These are phyloP conservation scores for Ophiocordyceps camponoti-leonardi DNA, from an alignment of 2,329 filamentous ascomycete genomes.

Conservation along the genomic window DNA sequence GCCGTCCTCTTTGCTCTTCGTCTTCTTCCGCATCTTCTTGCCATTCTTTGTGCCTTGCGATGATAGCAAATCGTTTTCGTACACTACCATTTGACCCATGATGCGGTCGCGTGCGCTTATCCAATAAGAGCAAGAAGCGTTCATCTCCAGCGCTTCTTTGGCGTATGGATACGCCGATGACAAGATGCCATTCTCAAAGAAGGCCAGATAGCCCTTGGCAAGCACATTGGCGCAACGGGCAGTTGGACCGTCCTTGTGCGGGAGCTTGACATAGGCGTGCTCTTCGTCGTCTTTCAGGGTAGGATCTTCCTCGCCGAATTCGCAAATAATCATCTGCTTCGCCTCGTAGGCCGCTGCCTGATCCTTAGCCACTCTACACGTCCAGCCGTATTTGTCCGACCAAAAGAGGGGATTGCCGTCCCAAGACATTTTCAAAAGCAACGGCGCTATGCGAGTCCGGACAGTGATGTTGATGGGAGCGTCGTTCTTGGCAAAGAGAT, in stretches of 20 bases:
- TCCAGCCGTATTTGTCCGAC: slow-evolving; percentile 90
- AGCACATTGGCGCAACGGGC: slow-evolving; percentile 75
- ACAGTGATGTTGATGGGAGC: slow-evolving; percentile 63
- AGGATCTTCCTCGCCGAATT: slow-evolving; percentile 59
- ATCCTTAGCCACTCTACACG: slow-evolving; percentile 54
- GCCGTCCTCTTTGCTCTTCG: slow-evolving; percentile 17
- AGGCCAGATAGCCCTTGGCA: slow-evolving; percentile 76
- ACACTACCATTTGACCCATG: slow-evolving; percentile 88
- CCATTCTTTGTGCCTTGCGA: not conserved
- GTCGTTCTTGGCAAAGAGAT: slow-evolving; percentile 56
- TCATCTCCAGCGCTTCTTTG: slow-evolving; percentile 94
- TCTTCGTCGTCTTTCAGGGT: slow-evolving; percentile 46
- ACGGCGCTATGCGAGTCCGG: slow-evolving; percentile 69
- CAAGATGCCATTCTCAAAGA: slow-evolving; percentile 78
- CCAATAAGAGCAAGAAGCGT: slow-evolving; percentile 97
- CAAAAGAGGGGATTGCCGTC: slow-evolving; percentile 78
- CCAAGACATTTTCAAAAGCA: slow-evolving; percentile 75
- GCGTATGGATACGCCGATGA: slow-evolving; percentile 81
- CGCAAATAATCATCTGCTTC: slow-evolving; percentile 57
- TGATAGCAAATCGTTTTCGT: slow-evolving; percentile 41
- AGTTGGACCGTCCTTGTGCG: slow-evolving; percentile 84
- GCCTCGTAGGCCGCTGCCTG: slow-evolving; percentile 48
- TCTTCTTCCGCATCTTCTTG: slow-evolving; percentile 1
- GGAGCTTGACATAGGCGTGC: slow-evolving; percentile 74
- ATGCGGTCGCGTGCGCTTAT: slow-evolving; percentile 90